phyloP scores from a whole-genome alignment of 2,329 filamentous ascomycete species.

The Xylariaceae sp. region DNA sequence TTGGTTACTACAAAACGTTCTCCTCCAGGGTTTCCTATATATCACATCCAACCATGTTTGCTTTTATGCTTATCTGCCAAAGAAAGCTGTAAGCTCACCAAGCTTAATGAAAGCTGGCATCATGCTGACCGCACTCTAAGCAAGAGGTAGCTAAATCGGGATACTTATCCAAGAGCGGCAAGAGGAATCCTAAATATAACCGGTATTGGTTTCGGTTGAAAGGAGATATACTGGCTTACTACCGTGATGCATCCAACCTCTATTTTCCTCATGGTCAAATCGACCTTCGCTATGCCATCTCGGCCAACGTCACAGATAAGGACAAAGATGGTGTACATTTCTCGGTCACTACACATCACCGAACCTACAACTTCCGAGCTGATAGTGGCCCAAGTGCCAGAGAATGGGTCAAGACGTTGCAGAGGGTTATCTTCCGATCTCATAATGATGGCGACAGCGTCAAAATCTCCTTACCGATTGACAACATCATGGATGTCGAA shows the following conservation, averaged over 20 bases:
- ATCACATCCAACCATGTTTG: conserved; percentile 90
- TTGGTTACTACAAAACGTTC: conserved; percentile 85
- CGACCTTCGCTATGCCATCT: conserved; percentile 86
- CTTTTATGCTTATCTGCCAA: conserved; percentile 96
- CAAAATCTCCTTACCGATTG: conserved; percentile 87
- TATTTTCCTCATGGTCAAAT: conserved; percentile 93
- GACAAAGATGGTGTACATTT: conserved; percentile 76
- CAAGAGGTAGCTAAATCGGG: conserved; percentile 79
- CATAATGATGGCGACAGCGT: conserved; percentile 97
- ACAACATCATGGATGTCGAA: conserved; percentile 88
- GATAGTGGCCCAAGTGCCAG: conserved; percentile 85
- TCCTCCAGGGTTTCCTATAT: conserved; percentile 94
- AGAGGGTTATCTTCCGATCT: conserved; percentile 91
- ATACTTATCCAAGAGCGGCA: conserved; percentile 82
- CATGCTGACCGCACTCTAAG: conserved; percentile 33
- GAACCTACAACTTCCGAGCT: conserved; percentile 82
- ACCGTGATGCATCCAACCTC: conserved; percentile 73
- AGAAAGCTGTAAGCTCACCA: conserved; percentile 66
- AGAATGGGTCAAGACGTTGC: conserved; percentile 93
- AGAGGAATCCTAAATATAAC: conserved; percentile 80
- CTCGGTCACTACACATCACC: conserved; percentile 73
- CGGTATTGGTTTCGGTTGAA: conserved; percentile 93
- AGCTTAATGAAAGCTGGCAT: no score
- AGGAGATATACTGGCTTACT: conserved; percentile 89
- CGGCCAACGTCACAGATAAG: conserved; percentile 72